Percentiles rank a stretch among this genome's conserved stretches.
phyloP scores from a whole-genome alignment of 2,329 filamentous ascomycete genomes.

The Calonectria honghensis region DNA sequence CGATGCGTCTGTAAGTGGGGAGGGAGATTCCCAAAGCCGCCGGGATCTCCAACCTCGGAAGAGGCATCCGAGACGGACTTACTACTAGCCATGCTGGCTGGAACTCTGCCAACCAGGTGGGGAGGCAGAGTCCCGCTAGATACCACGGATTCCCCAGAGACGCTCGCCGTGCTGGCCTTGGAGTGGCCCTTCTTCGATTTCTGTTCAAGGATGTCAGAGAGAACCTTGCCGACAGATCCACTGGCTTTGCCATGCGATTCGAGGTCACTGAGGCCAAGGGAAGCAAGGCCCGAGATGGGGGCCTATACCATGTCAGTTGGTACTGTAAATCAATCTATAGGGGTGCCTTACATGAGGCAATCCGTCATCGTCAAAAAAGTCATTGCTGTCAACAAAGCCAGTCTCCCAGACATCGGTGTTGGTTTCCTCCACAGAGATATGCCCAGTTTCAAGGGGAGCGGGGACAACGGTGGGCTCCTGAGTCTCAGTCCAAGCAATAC shows the following conservation, averaged over 20 bases:
- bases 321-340: not conserved
- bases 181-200: not conserved
- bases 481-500: slow-evolving; percentile 60
- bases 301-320: slow-evolving; percentile 50
- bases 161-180: slow-evolving; percentile 15
- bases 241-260: slow-evolving; percentile 2
- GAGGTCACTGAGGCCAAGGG: slow-evolving; percentile 49
- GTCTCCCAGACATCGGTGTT: slow-evolving; percentile 37
- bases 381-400: slow-evolving; percentile 40
- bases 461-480: slow-evolving; percentile 60
- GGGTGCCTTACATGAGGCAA: slow-evolving; percentile 46
- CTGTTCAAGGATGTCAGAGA: slow-evolving; percentile 13
- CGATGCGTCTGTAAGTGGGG: slow-evolving; percentile 25
- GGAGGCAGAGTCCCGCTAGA: slow-evolving; percentile 32
- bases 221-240: not conserved
- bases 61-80: slow-evolving; percentile 10
- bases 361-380: slow-evolving; percentile 54
- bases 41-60: not conserved
- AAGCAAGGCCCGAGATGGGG: slow-evolving; percentile 51
- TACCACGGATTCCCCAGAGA: slow-evolving; percentile 34
- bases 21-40: slow-evolving; percentile 26
- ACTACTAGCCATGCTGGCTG: not conserved
- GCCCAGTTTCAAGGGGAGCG: slow-evolving; percentile 56
- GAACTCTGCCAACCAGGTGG: slow-evolving; percentile 17
- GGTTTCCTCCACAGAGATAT: slow-evolving; percentile 58